phyloP scores from a whole-genome alignment of 495 filamentous ascomycete genomes.

The Pyronema omphalodes region DNA sequence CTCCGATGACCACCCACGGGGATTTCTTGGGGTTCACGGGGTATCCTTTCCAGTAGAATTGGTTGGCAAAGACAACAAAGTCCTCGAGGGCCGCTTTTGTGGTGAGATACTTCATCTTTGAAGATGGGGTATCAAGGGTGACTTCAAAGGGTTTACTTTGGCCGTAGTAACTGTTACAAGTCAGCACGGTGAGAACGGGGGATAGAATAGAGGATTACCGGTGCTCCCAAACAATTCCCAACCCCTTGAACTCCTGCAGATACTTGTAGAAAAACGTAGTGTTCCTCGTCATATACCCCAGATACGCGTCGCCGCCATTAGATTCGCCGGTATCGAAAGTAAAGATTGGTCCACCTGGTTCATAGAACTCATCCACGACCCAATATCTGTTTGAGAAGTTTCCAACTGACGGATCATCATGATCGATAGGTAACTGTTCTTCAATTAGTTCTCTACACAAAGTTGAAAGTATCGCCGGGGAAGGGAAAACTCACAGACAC shows the following conservation, averaged over 20 bases:
- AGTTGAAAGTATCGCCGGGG: not conserved
- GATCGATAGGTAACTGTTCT: constrained; percentile 30
- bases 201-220: constrained; percentile 25
- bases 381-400: constrained; percentile 39
- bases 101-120: constrained; percentile 33
- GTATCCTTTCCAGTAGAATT: constrained; percentile 26
- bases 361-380: constrained; percentile 33
- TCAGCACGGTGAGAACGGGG: not conserved
- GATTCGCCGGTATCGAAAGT: constrained; percentile 15
- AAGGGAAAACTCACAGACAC: constrained; percentile 5
- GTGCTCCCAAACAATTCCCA: constrained; percentile 43
- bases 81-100: constrained; percentile 37
- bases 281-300: constrained; percentile 25
- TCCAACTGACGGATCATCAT: constrained; percentile 25
- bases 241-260: constrained; percentile 31
- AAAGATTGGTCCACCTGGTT: constrained; percentile 35
- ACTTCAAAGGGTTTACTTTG: constrained; percentile 34
- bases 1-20: constrained; percentile 43
- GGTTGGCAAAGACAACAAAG: constrained; percentile 33
- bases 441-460: not conserved
- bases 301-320: constrained; percentile 5
- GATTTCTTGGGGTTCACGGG: constrained; percentile 29
- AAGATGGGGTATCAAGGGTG: constrained; percentile 28
- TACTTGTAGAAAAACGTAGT: constrained; percentile 30
- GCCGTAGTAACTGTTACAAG: constrained; percentile 31